These are phyloP conservation scores for Raddia guianensis DNA, from an alignment of 176 grass and related monocot genomes.

Conservation along the genomic window DNA sequence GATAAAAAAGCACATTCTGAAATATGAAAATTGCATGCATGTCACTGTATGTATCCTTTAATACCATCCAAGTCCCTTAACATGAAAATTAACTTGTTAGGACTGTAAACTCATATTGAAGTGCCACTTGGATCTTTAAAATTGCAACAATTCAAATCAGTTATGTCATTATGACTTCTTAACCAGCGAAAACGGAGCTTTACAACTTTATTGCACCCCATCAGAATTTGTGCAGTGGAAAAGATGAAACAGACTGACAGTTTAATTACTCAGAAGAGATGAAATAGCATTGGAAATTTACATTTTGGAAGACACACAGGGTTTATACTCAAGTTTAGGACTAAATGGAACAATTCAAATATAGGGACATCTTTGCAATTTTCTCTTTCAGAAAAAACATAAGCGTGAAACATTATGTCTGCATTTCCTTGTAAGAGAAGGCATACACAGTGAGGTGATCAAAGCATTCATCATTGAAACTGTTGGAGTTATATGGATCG, in stretches of 20 bases:
- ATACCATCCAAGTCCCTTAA: conserved; percentile 6
- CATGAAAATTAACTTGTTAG: conserved; percentile 8
- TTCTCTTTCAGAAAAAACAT: conserved; percentile 35
- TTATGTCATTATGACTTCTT: conserved; percentile 15
- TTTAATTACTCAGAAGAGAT: not conserved
- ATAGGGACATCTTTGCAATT: conserved; percentile 22
- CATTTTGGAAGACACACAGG: not conserved
- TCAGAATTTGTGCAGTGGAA: not conserved
- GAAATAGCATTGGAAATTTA: conserved; percentile 9
- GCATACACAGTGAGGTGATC: conserved; percentile 86
- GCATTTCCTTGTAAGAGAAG: conserved; percentile 21
- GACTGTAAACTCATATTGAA: not conserved
- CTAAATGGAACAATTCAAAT: not conserved
- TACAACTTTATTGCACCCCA: not conserved
- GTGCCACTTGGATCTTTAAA: conserved; percentile 18
- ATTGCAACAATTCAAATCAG: conserved; percentile 9
- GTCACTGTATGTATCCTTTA: conserved; percentile 15
- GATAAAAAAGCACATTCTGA: conserved; percentile 24
- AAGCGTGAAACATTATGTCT: conserved; percentile 15
- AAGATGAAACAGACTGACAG: not conserved
- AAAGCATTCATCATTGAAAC: conserved; percentile 96
- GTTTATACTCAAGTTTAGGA: not conserved
- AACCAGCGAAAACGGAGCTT: not conserved
- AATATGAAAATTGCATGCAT: conserved; percentile 2
- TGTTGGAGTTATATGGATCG: conserved; percentile 69